A percentile compares a stretch with the other conserved stretches of the same genome.
Evolutionary conservation across 768 basidiomycete genomes (phyloP).

Genomic region (Dioszegia crocea): DNA sequence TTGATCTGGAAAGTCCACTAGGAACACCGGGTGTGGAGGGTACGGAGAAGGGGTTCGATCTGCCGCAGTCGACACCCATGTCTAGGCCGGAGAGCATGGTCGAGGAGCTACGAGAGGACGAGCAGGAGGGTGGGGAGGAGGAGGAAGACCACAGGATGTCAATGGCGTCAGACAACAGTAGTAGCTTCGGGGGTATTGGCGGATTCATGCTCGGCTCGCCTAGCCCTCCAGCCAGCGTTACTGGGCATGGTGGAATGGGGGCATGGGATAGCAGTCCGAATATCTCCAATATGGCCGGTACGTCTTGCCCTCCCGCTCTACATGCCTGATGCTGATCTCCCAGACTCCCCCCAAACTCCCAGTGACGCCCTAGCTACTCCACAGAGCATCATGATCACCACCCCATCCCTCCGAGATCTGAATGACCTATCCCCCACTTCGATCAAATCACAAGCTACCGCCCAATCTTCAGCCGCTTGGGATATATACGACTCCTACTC

Average conservation of each 20-base stretch:
- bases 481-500: conserved; percentile 46
- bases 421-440: conserved; percentile 2
- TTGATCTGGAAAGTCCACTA: conserved; percentile 38
- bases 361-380: conserved; percentile 16
- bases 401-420: conserved; percentile 1
- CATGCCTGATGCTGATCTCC: neutral
- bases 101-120: neutral
- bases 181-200: conserved; percentile 39
- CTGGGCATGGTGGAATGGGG: conserved; percentile 7
- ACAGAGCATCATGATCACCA: neutral
- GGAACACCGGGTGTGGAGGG: conserved; percentile 21
- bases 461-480: conserved; percentile 19
- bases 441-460: neutral
- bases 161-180: conserved; percentile 23
- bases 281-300: neutral
- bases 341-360: conserved; percentile 16
- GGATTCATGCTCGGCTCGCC: conserved; percentile 42
- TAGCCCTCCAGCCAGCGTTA: conserved; percentile 1
- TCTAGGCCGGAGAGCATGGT: neutral
- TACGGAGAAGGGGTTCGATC: conserved; percentile 8
- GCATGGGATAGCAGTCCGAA: conserved; percentile 12
- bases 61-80: too few species aligned
- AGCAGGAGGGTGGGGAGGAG: neutral
- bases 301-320: neutral
- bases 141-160: conserved; percentile 18